Evolutionary conservation across 2,329 filamentous ascomycete genomes (phyloP).

Genomic region (Ramichloridium luteum): DNA sequence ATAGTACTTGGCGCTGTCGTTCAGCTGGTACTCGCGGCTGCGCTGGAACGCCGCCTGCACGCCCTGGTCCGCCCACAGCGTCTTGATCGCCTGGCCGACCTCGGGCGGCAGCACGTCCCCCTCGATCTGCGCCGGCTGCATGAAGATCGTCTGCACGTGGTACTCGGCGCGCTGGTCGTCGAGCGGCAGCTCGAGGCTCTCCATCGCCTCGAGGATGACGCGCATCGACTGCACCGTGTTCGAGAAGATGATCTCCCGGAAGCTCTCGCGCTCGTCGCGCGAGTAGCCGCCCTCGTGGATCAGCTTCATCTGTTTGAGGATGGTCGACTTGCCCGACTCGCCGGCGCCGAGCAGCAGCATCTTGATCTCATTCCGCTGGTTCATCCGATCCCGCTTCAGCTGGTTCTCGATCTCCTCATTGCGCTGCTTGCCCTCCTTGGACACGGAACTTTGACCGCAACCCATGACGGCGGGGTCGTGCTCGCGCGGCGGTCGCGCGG

Average conservation of each 20-base stretch:
- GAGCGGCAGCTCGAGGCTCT: constrained; percentile 63
- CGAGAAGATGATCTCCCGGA: constrained; percentile 62
- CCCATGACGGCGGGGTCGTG: constrained; percentile 72
- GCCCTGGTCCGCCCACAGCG: constrained; percentile 83
- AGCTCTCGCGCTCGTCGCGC: constrained; percentile 64
- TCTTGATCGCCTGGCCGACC: constrained; percentile 84
- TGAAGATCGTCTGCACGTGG: constrained; percentile 96
- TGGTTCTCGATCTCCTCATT: constrained; percentile 99
- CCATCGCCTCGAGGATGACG: constrained; percentile 58
- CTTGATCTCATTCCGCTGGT: constrained; percentile 99
- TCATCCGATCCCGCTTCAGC: constrained; percentile 95
- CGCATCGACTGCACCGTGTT: constrained; percentile 61
- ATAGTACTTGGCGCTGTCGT: constrained; percentile 96
- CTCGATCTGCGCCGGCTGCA: constrained; percentile 94
- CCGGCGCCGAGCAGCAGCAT: constrained; percentile 97
- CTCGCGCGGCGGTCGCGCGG: too few relatives aligned
- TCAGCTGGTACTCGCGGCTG: constrained; percentile 89
- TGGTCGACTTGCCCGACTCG: constrained; percentile 93
- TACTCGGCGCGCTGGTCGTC: constrained; percentile 90
- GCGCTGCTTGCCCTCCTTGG: constrained; percentile 99
- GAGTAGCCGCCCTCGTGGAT: constrained; percentile 99
- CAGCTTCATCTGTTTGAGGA: constrained; percentile 96
- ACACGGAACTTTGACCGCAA: constrained; percentile 99
- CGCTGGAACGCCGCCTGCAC: constrained; percentile 93
- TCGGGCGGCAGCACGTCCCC: constrained; percentile 88